Evolutionary conservation across 2,329 filamentous ascomycete genomes (phyloP).

Genomic region (Dothistroma septosporum): DNA sequence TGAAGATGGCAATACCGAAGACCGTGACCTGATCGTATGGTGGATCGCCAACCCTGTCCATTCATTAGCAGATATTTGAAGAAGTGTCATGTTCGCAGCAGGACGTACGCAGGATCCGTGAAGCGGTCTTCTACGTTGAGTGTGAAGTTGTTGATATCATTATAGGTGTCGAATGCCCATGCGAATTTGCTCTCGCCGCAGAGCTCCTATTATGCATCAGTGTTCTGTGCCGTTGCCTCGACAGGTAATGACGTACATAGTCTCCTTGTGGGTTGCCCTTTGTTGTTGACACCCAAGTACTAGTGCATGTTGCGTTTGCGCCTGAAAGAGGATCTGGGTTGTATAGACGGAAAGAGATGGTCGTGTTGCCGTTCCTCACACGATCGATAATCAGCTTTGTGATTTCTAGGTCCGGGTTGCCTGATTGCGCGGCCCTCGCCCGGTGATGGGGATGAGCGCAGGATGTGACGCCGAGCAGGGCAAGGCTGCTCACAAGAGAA

Average conservation of each 20-base stretch:
- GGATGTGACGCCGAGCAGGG: constrained; percentile 3
- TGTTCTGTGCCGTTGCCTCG: neutral
- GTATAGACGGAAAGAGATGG: constrained; percentile 27
- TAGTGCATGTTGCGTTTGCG: constrained; percentile 23
- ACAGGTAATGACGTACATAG: constrained; percentile 15
- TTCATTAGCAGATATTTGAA: neutral
- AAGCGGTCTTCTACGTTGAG: constrained; percentile 29
- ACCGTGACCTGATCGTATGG: constrained; percentile 29
- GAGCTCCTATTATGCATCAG: constrained; percentile 11
- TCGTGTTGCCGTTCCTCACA: constrained; percentile 20
- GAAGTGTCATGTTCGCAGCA: neutral
- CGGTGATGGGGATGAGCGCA: neutral
- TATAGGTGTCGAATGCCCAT: constrained; percentile 25
- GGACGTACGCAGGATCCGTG: constrained; percentile 29
- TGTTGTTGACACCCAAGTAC: constrained; percentile 22
- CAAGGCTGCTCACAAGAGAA: constrained; percentile 3
- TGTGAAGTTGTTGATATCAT: constrained; percentile 20
- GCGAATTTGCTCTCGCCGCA: constrained; percentile 25
- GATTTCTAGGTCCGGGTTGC: constrained; percentile 20
- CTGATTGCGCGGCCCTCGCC: constrained; percentile 10
- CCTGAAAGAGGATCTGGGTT: constrained; percentile 31
- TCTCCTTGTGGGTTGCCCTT: constrained; percentile 20
- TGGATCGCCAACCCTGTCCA: constrained; percentile 27
- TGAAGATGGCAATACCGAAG: constrained; percentile 25
- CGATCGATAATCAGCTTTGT: constrained; percentile 19